Evolutionary conservation across 1,139 yeast species (phyloP).

Genomic region (Diutina sp.): DNA sequence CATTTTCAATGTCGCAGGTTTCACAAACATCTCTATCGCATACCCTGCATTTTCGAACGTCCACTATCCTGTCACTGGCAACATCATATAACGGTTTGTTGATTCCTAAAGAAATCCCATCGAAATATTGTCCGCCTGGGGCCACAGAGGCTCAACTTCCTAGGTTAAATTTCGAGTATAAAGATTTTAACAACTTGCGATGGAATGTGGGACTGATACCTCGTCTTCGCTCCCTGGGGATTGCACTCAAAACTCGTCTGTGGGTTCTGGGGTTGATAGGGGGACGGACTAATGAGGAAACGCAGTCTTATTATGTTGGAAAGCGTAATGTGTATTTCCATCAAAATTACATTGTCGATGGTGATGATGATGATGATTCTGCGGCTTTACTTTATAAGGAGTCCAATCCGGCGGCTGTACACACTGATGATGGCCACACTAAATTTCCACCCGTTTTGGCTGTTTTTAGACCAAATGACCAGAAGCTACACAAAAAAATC

Average conservation of each 20-base stretch:
- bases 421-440: slow-evolving; percentile 17
- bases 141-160: slow-evolving; percentile 3
- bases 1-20: slow-evolving; percentile 13
- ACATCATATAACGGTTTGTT: background rate
- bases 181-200: slow-evolving; percentile 13
- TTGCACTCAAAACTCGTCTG: background rate
- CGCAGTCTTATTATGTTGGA: slow-evolving; percentile 9
- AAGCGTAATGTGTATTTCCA: slow-evolving; percentile 13
- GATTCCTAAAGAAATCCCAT: background rate
- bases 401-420: slow-evolving; percentile 13
- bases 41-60: background rate
- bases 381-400: slow-evolving; percentile 12
- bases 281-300: background rate
- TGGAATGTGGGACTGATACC: slow-evolving; percentile 40
- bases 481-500: slow-evolving; percentile 26
- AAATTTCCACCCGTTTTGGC: slow-evolving; percentile 30
- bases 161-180: slow-evolving; percentile 17
- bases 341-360: slow-evolving; percentile 9
- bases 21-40: background rate
- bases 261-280: background rate
- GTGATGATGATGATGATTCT: slow-evolving; percentile 7
- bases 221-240: slow-evolving; percentile 11
- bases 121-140: background rate
- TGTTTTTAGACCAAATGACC: slow-evolving; percentile 39
- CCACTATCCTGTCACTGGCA: background rate